Percentiles rank a stretch among this genome's conserved stretches.
Conservation (phyloP, 345 rosid genomes). For the Pseudoturritis turrita region DNA sequence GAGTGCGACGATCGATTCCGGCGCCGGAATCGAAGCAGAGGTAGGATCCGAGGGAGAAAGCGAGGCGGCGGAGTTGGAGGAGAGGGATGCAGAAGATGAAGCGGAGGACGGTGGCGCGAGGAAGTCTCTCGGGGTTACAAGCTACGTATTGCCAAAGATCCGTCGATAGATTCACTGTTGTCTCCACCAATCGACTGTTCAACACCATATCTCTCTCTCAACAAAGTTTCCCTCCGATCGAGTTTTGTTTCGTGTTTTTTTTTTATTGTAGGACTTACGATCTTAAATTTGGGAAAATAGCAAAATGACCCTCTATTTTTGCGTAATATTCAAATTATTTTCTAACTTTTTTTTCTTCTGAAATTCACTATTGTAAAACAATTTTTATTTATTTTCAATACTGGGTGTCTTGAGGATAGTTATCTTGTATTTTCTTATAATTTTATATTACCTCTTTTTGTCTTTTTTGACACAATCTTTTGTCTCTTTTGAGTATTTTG, state of each 20-base stretch:
- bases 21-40: conserved; percentile 47
- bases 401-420: too few species aligned
- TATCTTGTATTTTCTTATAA: too few species aligned
- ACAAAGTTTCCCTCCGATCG: neutral
- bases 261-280: neutral
- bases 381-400: too few species aligned
- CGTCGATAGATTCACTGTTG: conserved; percentile 62
- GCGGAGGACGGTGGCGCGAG: conserved; percentile 53
- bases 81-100: conserved; percentile 67
- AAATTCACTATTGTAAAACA: too few species aligned
- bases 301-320: neutral
- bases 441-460: too few species aligned
- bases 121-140: conserved; percentile 77
- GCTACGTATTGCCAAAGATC: conserved; percentile 77
- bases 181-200: conserved; percentile 58
- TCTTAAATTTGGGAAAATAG: neutral
- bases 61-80: conserved; percentile 57
- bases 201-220: conserved; percentile 45
- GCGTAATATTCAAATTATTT: neutral
- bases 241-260: neutral
- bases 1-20: conserved; percentile 16
- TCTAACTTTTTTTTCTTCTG: neutral
- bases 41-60: conserved; percentile 51
- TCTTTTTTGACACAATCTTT: too few species aligned
- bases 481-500: too few species aligned